These are phyloP conservation scores for Lasiosphaeria hispida DNA, from an alignment of 495 filamentous ascomycete genomes.

Conservation along the genomic window DNA sequence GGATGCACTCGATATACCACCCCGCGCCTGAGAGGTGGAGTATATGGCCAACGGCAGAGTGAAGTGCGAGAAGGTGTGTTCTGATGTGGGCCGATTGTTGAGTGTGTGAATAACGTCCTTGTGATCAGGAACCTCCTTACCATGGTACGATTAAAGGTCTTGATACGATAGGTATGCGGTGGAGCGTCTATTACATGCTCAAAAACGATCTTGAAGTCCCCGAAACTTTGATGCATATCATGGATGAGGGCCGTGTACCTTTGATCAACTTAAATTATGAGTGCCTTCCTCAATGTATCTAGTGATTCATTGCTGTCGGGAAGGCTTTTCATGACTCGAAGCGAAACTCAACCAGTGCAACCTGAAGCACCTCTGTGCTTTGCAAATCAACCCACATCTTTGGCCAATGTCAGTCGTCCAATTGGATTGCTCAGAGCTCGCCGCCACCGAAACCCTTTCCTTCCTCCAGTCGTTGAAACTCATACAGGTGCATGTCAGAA, in stretches of 20 bases:
- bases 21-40: constrained; percentile 29
- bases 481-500: too few species aligned
- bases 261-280: too few species aligned
- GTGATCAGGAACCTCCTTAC: constrained; percentile 3
- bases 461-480: too few species aligned
- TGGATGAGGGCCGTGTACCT: constrained; percentile 12
- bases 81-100: constrained; percentile 26
- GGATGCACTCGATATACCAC: constrained; percentile 25
- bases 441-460: too few species aligned
- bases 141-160: constrained; percentile 5
- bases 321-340: too few species aligned
- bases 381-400: too few species aligned
- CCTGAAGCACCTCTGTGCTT: too few species aligned
- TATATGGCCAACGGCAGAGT: constrained; percentile 30
- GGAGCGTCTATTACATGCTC: constrained; percentile 4
- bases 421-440: too few species aligned
- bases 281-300: too few species aligned
- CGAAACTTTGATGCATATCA: constrained; percentile 13
- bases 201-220: constrained; percentile 16
- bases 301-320: too few species aligned
- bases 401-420: too few species aligned
- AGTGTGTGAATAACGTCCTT: constrained; percentile 7
- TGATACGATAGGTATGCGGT: constrained; percentile 25
- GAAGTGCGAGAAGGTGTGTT: constrained; percentile 26
- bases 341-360: too few species aligned